A percentile compares a stretch with the other conserved stretches of the same genome.
Conservation (phyloP, 1,284 basidiomycete species). For the Ustilago lituana region DNA sequence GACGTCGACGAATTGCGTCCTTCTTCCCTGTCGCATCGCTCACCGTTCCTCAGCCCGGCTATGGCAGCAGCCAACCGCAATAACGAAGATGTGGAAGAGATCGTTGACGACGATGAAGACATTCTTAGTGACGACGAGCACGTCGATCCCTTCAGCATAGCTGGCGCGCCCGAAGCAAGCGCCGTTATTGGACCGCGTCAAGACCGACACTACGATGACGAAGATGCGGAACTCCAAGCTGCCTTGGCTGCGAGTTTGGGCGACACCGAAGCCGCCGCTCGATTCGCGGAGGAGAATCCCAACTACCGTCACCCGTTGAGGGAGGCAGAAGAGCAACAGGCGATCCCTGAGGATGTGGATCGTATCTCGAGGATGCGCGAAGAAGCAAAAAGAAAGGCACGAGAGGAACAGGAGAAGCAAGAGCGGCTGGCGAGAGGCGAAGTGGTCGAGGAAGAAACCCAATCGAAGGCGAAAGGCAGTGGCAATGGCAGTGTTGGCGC, state of each 20-base stretch:
- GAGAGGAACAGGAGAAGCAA: slow-evolving; percentile 38
- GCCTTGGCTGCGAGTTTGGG: slow-evolving; percentile 57
- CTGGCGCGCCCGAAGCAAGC: slow-evolving; percentile 46
- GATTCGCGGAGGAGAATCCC: slow-evolving; percentile 23
- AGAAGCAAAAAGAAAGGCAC: slow-evolving; percentile 44
- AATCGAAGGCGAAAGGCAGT: not conserved
- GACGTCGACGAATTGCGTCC: slow-evolving; percentile 30
- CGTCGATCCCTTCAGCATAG: slow-evolving; percentile 42
- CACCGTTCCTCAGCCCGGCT: slow-evolving; percentile 45
- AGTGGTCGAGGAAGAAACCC: slow-evolving; percentile 4
- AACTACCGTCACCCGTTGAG: not conserved
- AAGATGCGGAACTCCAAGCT: slow-evolving; percentile 61
- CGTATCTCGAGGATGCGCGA: slow-evolving; percentile 52
- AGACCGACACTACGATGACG: slow-evolving; percentile 58
- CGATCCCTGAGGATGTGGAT: slow-evolving; percentile 53
- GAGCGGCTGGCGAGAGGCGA: slow-evolving; percentile 36
- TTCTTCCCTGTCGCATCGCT: slow-evolving; percentile 26
- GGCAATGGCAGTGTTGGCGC: not conserved
- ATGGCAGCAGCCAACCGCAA: slow-evolving; percentile 41
- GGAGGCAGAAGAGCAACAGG: slow-evolving; percentile 19
- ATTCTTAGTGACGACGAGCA: slow-evolving; percentile 41
- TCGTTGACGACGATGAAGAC: slow-evolving; percentile 42
- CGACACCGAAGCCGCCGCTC: slow-evolving; percentile 33
- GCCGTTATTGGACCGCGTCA: slow-evolving; percentile 39
- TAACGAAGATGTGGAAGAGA: slow-evolving; percentile 48